Percentiles rank a stretch among this genome's conserved stretches.
Conservation (phyloP, 2,329 filamentous ascomycete species). For the Aspergillus hiratsukae region DNA sequence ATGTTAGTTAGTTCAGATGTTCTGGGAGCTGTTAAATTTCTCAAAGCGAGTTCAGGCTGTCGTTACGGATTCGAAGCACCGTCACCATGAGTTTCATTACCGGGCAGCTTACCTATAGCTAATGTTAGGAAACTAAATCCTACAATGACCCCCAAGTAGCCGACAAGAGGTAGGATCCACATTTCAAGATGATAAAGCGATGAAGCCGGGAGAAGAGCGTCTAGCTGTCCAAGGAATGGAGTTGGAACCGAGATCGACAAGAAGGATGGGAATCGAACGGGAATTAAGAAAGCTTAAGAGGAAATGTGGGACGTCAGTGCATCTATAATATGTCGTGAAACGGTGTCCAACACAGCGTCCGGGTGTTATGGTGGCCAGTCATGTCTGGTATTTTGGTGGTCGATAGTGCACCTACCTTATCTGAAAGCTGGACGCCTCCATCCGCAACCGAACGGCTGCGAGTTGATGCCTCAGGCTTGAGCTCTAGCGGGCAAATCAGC, state of each 20-base stretch:
- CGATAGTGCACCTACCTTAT: neutral
- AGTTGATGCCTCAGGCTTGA: conserved; percentile 10
- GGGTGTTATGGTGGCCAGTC: neutral
- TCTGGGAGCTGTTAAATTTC: neutral
- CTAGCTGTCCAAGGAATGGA: neutral
- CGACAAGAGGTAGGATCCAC: conserved; percentile 93
- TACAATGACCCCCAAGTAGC: conserved; percentile 78
- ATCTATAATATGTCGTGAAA: neutral
- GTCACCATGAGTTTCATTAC: neutral
- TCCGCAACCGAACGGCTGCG: neutral
- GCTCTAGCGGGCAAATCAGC: neutral
- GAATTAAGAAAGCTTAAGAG: neutral
- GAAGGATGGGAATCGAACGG: neutral
- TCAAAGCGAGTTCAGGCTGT: neutral
- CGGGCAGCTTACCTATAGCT: conserved; percentile 64
- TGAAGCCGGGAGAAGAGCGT: neutral
- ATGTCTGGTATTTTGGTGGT: neutral
- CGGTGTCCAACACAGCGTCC: neutral
- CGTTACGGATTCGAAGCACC: neutral
- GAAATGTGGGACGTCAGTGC: neutral
- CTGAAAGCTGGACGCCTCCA: neutral
- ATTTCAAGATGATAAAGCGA: conserved; percentile 47
- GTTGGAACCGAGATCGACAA: neutral
- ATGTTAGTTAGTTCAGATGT: conserved; percentile 4
- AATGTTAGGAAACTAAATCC: conserved; percentile 94